These are phyloP conservation scores for Citrullus amarus DNA, from an alignment of 306 rosid species.

Conservation along the genomic window DNA sequence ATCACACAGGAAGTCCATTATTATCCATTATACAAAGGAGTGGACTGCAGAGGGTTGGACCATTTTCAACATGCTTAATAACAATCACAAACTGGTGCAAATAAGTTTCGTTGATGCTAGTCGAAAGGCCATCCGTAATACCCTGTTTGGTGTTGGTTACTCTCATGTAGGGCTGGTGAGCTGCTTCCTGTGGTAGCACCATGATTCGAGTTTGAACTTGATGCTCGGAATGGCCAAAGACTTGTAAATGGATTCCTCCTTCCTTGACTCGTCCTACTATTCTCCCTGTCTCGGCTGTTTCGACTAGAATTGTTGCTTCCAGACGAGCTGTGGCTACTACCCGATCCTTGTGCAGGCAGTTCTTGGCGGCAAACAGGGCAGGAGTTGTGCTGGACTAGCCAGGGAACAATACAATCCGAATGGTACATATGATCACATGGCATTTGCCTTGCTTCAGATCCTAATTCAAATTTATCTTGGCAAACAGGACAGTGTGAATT, in stretches of 20 bases:
- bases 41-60: not conserved
- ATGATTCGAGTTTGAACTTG: slow-evolving; percentile 3
- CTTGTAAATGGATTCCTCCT: slow-evolving; percentile 11
- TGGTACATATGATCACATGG: slow-evolving; percentile 14
- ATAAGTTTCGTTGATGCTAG: not conserved
- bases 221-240: slow-evolving; percentile 13
- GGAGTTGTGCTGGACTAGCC: slow-evolving; percentile 13
- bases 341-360: slow-evolving; percentile 13
- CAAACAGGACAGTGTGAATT: slow-evolving; percentile 13
- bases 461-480: slow-evolving; percentile 12
- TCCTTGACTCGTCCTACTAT: slow-evolving; percentile 4
- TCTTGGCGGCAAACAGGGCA: slow-evolving; percentile 17
- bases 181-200: not conserved
- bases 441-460: slow-evolving; percentile 5
- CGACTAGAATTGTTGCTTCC: not conserved
- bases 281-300: slow-evolving; percentile 1
- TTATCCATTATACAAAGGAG: not conserved
- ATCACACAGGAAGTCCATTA: slow-evolving; percentile 8
- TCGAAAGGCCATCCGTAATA: slow-evolving; percentile 15
- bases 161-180: slow-evolving; percentile 8
- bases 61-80: not conserved
- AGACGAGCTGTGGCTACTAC: not conserved
- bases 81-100: not conserved
- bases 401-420: slow-evolving; percentile 11
- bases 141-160: slow-evolving; percentile 4